phyloP scores from a whole-genome alignment of 176 grass and related monocot genomes.

The Cenchrus fungigraminus region DNA sequence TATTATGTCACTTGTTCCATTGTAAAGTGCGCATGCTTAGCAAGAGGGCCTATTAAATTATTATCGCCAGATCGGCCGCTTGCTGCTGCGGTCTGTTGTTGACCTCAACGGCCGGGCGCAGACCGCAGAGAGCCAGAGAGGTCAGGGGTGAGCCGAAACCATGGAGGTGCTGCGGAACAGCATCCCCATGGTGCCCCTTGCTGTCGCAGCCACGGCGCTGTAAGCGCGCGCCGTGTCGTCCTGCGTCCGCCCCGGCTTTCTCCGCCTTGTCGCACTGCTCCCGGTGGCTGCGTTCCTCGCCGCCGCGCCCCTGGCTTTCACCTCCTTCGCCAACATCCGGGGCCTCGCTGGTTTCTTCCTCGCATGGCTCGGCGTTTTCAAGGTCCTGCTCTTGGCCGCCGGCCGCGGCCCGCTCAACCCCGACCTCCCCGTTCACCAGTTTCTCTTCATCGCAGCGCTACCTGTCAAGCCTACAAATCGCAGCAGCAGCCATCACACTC shows the following conservation, averaged over 20 bases:
- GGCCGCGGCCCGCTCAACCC: conserved; percentile 44
- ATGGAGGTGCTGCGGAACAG: no score
- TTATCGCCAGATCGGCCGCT: no score
- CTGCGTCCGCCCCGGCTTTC: conserved; percentile 1
- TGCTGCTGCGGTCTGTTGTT: no score
- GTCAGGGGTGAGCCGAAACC: no score
- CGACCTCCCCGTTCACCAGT: conserved; percentile 5
- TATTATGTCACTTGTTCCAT: no score
- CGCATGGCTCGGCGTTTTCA: conserved; percentile 59
- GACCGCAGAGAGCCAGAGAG: no score
- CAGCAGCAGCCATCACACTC: no score
- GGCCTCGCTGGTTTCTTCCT: conserved; percentile 53
- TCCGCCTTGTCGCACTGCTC: conserved; percentile 37
- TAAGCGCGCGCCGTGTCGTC: conserved; percentile 10
- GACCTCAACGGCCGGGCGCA: no score
- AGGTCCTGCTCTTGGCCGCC: conserved; percentile 51
- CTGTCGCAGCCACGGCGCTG: background rate
- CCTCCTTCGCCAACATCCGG: background rate
- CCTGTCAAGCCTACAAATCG: conserved; percentile 21
- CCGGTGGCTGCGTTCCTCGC: conserved; percentile 41
- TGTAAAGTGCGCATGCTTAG: no score
- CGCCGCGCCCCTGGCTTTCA: conserved; percentile 39
- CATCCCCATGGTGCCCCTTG: no score
- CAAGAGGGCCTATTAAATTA: no score
- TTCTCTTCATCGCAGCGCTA: conserved; percentile 26